Evolutionary conservation across 2,329 filamentous ascomycete species (phyloP), one percentile per base, ranked within the genome.

Genomic region (Microcyclospora pomicola): DNA sequence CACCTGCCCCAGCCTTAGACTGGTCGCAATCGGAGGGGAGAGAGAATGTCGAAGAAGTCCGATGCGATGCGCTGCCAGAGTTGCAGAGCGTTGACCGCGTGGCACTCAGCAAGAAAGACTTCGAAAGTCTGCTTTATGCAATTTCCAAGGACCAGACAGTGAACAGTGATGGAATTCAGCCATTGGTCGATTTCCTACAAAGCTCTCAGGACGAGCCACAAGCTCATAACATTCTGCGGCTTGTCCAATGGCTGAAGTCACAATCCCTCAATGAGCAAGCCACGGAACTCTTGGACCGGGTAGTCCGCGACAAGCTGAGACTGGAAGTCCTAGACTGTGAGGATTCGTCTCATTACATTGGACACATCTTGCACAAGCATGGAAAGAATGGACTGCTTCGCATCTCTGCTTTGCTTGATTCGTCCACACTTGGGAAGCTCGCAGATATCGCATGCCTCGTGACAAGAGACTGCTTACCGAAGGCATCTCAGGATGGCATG

Each of bases 201-300:
- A 42, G 44, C 38, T 33, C 44, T 15, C 40, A 42, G 27, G 42
- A 56, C 33, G 52, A 56, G 32, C 42, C 42, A 2, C 39, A 39
- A 30, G 51, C 53, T 2, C 30, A 41, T 9, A 55, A 54, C 34
- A 38, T 45, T 2, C 33, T 35, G 10, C 34, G 36, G 4, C 30
- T 55, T 11, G 24, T 42, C 14, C 10, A 50, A 31, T 57, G 49
- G 50, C 43, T 54, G 11, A 30, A 13, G 2, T 27, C 16, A 3
- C 37, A 33, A 12, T 11, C 28, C 5, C 27, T 42, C 6, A 15
- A 29, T 9, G 11, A 28, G 5, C 10, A 28, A 9, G 40, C 37
- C 12, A 31, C 14, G 12, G 9, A 35, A 28, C 12, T 16, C 28
- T 11, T 28, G 27, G n/a, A 19, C 30, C 13, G 29, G 16, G 12